A percentile compares a stretch with the other conserved stretches of the same genome.
Evolutionary conservation across 768 basidiomycete species (phyloP).

Genomic region (Serpula lacrymans): DNA sequence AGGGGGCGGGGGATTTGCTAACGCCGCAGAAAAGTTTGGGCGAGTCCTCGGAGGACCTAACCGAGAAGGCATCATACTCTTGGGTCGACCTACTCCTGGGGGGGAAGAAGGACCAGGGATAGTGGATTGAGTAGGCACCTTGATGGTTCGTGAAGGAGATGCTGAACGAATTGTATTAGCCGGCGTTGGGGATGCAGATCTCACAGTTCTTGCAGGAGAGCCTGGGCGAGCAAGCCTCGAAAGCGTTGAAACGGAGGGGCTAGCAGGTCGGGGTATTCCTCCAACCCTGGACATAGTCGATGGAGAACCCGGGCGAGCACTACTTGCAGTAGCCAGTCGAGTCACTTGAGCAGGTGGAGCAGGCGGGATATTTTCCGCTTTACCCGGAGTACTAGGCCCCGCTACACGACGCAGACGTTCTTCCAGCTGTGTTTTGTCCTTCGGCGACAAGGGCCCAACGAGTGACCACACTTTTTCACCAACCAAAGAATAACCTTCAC

Average conservation of each 20-base stretch:
- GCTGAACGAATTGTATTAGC: constrained; percentile 39
- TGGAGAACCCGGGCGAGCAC: constrained; percentile 50
- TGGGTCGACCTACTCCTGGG: constrained; percentile 50
- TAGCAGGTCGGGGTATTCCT: constrained; percentile 45
- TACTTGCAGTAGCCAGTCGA: constrained; percentile 44
- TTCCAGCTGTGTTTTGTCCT: constrained; percentile 91
- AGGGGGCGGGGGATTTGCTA: constrained; percentile 19
- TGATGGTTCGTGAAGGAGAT: constrained; percentile 48
- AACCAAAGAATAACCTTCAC: constrained; percentile 77
- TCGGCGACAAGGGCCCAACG: constrained; percentile 71
- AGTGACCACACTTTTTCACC: constrained; percentile 85
- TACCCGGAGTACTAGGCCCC: constrained; percentile 52
- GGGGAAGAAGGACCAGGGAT: constrained; percentile 32
- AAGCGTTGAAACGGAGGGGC: constrained; percentile 38
- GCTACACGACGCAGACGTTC: constrained; percentile 83
- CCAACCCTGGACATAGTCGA: constrained; percentile 38
- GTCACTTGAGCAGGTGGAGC: constrained; percentile 47
- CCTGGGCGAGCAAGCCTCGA: constrained; percentile 43
- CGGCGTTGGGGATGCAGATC: constrained; percentile 35
- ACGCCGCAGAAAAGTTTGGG: constrained; percentile 19
- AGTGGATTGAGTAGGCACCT: constrained; percentile 37
- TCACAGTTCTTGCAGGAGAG: constrained; percentile 34
- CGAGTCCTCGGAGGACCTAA: constrained; percentile 63
- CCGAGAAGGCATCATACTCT: constrained; percentile 71
- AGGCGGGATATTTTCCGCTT: constrained; percentile 38